Conservation (phyloP, 192 early-diverging fungal species). For the Linnemannia hyalina region DNA sequence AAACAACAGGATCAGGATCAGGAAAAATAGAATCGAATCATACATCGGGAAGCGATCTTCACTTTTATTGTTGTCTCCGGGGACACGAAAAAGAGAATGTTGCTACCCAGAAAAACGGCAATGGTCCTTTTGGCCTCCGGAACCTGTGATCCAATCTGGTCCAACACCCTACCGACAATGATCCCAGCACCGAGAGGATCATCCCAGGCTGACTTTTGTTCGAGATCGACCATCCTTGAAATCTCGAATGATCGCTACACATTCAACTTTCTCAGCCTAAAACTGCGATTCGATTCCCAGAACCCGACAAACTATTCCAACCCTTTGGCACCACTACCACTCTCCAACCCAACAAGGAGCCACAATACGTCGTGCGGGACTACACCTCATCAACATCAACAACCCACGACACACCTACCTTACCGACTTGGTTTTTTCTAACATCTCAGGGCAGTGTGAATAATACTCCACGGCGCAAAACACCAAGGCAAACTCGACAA, state of each 20-base stretch:
- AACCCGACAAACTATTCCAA: not conserved
- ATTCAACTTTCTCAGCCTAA: not conserved
- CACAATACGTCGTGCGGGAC: not conserved
- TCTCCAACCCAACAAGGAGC: not conserved
- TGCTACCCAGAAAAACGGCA: not conserved
- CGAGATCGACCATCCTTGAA: not conserved
- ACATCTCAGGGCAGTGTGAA: not conserved
- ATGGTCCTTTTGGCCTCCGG: not conserved
- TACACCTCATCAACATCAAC: not conserved
- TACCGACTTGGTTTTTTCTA: not conserved
- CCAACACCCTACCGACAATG: not conserved
- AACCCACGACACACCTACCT: not conserved
- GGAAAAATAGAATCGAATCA: not conserved
- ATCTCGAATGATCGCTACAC: constrained; percentile 7
- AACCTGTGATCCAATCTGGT: not conserved
- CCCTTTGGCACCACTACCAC: not conserved
- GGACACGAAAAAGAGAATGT: not conserved
- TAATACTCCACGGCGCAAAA: not conserved
- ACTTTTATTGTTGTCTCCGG: not conserved
- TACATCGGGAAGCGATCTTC: not conserved
- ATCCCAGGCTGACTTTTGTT: not conserved
- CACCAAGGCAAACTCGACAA: not conserved
- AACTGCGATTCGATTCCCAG: not conserved
- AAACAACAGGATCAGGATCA: not conserved
- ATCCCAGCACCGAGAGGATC: not conserved